Evolutionary conservation across 208 protist species (phyloP), one percentile per base, ranked within the genome.

Genomic region (Crithidia thermophila): DNA sequence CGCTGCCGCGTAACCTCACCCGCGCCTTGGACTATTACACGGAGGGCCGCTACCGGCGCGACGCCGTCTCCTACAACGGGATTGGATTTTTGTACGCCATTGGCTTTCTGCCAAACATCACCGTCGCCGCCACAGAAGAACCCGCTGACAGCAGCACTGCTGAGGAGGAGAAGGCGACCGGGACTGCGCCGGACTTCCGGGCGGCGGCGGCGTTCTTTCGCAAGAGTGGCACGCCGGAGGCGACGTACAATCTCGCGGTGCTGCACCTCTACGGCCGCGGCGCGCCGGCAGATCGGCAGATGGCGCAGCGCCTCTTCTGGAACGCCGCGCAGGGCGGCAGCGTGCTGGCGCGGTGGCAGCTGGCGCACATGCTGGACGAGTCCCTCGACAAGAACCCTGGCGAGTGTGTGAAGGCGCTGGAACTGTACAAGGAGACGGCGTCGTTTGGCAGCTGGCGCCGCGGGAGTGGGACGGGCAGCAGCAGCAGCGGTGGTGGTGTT

Each of bases 1-100:
- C 79, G 20, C 46, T 94, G 43, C 60, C 31, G 43, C 70, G 62
- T 14, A 83, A 97, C 76, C 59, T 88, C 36, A 62, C 31, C 4
- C 73, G 62, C 20, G 91, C 91, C 2, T 45, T 66, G 30, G 50
- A 73, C 47, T 89, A 93, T 74, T 96, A 95, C 75, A 57, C 36
- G 28, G 25, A 84, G 25, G 90, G 88, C 39, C 73, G 67, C n/a
- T 34, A 40, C 9, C 59, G 52, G 52, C 40, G 70, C 2, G 85
- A 96, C 58, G 45, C 79, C 2, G 40, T 79, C 7, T 84, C 88
- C 1, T 59, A 87, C 6, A 95, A 96, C 57, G 94, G 91, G 7
- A 53, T 98, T 10, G 94, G 91, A 28, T 94, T 87, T 43, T 63
- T 98, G 31, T 82, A 96, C 71, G 74, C 87, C 2, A 72, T 87